Base-by-base conservation (phyloP, 768 basidiomycete genomes). In the Dioszegia hungarica region DNA sequence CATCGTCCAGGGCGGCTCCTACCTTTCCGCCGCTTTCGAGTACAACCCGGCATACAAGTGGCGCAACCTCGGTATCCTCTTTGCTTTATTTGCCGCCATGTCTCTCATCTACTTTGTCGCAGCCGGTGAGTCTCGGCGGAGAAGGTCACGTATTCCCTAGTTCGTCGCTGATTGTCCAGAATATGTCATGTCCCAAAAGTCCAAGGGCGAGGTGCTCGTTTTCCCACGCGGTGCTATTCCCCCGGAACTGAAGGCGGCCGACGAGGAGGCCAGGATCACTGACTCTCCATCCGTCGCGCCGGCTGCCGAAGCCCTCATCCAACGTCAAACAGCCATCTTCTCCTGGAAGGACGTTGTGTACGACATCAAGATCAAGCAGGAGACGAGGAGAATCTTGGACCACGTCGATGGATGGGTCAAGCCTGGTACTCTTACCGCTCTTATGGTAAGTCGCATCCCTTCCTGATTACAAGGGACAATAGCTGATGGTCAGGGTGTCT, bases 311-410 rank as follows among this genome's bases (percentile, higher is more conserved):
- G 59, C 57, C 17, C 60, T 68, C 46, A 75, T 76, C 34, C 69
- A 76, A 47, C 57, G 61, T 22, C 75, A 75, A 49, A 76, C 75
- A 22, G 65, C 69, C 24, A 66, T 74, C 56, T 77, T 76, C 67
- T 65, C 65, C 24, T 77, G 75, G 77, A 63, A 69, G 57, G 73
- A 76, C 54, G 74, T 76, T 12, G 63, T 68, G 15, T 77, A 76
- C 54, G 75, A 76, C 54, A 72, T 76, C 65, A 72, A 76, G 67
- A 75, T 75, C 60, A 75, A 75, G 59, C 62, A 64, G 50, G 40
- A 67, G 76, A 12, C 37, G 24, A 55, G 62, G 86, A 85, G 66
- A 77, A 85, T 24, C 28, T 34, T 56, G 72, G 78, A 37, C 77
- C 70, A 73, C 45, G 70, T 73, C 22, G 68, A 72, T 50, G 73